Conservation (phyloP, 1,139 yeast genomes). For the Lodderomyces orthopsilosis region DNA sequence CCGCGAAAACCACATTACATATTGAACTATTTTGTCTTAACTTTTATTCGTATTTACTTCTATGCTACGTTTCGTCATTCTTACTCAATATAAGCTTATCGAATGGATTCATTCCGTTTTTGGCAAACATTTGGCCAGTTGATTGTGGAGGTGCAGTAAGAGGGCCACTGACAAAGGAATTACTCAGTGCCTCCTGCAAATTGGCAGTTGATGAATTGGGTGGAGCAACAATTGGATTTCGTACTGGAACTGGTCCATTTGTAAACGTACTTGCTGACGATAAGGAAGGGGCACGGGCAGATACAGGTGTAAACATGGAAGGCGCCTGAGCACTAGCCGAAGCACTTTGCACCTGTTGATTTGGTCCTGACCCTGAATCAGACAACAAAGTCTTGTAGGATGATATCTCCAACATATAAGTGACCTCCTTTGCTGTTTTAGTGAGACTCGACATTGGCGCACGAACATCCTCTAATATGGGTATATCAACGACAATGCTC, state of each 20-base stretch:
- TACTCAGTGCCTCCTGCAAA: conserved; percentile 3
- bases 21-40: not conserved
- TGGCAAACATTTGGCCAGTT: conserved; percentile 34
- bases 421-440: conserved; percentile 85
- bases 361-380: conserved; percentile 15
- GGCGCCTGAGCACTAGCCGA: conserved; percentile 18
- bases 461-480: conserved; percentile 75
- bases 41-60: not conserved
- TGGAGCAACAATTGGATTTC: conserved; percentile 36
- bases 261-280: conserved; percentile 11
- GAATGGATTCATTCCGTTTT: conserved; percentile 41
- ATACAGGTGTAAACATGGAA: conserved; percentile 33
- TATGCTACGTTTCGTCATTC: conserved; percentile 4
- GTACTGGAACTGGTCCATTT: conserved; percentile 20
- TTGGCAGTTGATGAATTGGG: conserved; percentile 3
- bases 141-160: conserved; percentile 38
- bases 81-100: conserved; percentile 39
- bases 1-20: not conserved
- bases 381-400: conserved; percentile 38
- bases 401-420: conserved; percentile 66
- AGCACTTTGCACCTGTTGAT: conserved; percentile 6
- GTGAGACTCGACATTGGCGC: conserved; percentile 79
- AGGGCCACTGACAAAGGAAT: conserved; percentile 15
- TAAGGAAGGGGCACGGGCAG: conserved; percentile 27
- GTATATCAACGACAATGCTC: conserved; percentile 76